phyloP scores from a whole-genome alignment of 177 flowering plant genomes.

The Vitis hybrid region DNA sequence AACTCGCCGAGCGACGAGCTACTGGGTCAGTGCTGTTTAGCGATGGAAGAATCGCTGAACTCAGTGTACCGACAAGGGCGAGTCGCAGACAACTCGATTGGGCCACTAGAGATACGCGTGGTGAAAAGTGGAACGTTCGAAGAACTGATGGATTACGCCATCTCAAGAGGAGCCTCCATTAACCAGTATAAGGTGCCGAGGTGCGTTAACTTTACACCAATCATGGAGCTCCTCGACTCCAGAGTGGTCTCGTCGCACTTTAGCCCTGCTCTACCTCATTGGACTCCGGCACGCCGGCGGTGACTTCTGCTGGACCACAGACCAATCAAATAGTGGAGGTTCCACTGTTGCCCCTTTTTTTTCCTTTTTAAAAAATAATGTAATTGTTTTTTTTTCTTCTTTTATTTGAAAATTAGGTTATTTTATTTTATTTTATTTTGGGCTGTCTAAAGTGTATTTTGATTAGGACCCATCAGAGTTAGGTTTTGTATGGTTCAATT shows the following conservation, averaged over 20 bases:
- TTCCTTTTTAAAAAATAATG: neutral
- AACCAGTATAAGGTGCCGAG: conserved; percentile 72
- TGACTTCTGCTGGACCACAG: conserved; percentile 17
- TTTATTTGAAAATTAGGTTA: neutral
- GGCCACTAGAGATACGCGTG: conserved; percentile 61
- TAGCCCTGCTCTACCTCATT: conserved; percentile 50
- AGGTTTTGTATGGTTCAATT: conserved; percentile 13
- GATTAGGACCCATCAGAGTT: conserved; percentile 11
- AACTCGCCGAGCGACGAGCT: conserved; percentile 32
- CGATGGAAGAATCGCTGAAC: conserved; percentile 60
- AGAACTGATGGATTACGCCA: conserved; percentile 71
- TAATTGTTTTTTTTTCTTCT: neutral
- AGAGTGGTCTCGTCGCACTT: conserved; percentile 57
- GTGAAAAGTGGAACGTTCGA: conserved; percentile 60
- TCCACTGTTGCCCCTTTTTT: neutral
- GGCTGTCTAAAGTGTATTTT: conserved; percentile 6
- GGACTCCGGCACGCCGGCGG: conserved; percentile 58
- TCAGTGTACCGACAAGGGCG: conserved; percentile 65
- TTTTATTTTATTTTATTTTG: neutral
- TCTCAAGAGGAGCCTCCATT: conserved; percentile 63
- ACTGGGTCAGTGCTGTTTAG: conserved; percentile 45
- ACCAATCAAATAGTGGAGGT: conserved; percentile 7
- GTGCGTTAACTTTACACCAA: conserved; percentile 64
- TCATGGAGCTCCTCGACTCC: conserved; percentile 65
- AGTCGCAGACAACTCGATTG: conserved; percentile 51